Evolutionary conservation across 441 rosid genomes (phyloP), one percentile per base, ranked within the genome.

Genomic region (Viola pubescens): DNA sequence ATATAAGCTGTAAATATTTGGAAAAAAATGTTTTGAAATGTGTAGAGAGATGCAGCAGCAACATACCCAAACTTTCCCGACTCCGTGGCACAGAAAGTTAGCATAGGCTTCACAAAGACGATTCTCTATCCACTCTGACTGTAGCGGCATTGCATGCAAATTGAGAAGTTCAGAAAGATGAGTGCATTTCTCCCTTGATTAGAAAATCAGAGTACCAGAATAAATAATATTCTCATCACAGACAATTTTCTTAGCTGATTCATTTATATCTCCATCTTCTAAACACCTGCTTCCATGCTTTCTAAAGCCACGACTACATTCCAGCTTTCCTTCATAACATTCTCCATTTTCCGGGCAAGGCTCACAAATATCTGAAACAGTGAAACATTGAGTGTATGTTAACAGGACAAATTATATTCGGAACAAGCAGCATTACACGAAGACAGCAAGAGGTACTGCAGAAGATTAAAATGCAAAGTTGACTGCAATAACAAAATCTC

Each of bases 201-300:
- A 62, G 49, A 61, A 56, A 56, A 59, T 43, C 59, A 66, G 72
- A 55, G 56, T 58, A 69, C 64, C 66, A 62, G 67, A 79, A 60
- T 37, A 68, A 74, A 59, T 38, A 72, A 74, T 72, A 73, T 54
- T 66, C 52, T 46, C 53, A 64, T 70, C 65, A 79, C 88, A 41
- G 62, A 87, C 98, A 81, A 91, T 73, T 84, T 82, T 80, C 78
- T 74, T 78, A 70, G 94, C 88, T 61, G 82, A 80, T 77, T 87
- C 80, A 70, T 76, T 66, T 67, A 89, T 75, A 69, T 82, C 80
- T 73, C 81, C 87, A 75, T 89, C 98, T 79, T 89, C 98, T 60
- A 84, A 10, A 48, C 98, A 91, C 49, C 75, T 60, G 69, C 72
- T 77, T 60, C 82, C 79, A 42, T 76, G 75, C 78, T 66, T 80